Evolutionary conservation across 768 basidiomycete genomes (phyloP), one percentile per base, ranked within the genome.

Genomic region (Amanita pallidorosea): DNA sequence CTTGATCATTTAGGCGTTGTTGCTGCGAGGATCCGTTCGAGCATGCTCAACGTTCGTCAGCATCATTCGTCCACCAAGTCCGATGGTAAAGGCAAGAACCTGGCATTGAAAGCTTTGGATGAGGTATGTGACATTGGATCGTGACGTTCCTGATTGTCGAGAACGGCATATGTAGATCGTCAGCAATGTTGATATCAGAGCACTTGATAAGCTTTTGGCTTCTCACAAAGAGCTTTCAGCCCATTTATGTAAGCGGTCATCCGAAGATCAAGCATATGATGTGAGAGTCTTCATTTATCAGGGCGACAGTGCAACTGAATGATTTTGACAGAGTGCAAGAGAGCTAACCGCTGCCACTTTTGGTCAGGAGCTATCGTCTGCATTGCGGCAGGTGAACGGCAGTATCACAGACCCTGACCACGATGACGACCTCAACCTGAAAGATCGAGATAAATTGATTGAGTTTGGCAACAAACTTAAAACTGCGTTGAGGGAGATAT

Each of bases 1-100:
- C 71, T 98, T 33, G 96, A 99, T 61, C 90, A 98, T 65, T 71
- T 99, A 0, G 96, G 96, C 8, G 75, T 84, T n/a, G 89, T 99
- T 47, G 93, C 88, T 20, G 87, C 92, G 4, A 79, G 81, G 37
- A 75, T 98, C 37, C 77, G 87, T 29, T 67, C 76, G 0, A 83
- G 77, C 34, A 67, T 69, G 46, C 64, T 83, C 41, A 76, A 70
- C 47, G 67, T 75, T 17, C 69, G 73, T 58, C 63, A 56, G 11
- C 12, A 25, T 33, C 42, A 20, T 11, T 22, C 45, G 17, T 9
- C 34, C 15, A n/a, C 42, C 2, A 22, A 51, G 36, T 6, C n/a
- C 35, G 57, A 55, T n/a, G 59, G 38, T 13, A 51, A 57, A 25
- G 53, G 60, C 36, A 72, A 66, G 55, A 61, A 53, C 49, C 72